Base-by-base conservation (phyloP, 2,329 filamentous ascomycete species). In the Chaetomium strumarium region DNA sequence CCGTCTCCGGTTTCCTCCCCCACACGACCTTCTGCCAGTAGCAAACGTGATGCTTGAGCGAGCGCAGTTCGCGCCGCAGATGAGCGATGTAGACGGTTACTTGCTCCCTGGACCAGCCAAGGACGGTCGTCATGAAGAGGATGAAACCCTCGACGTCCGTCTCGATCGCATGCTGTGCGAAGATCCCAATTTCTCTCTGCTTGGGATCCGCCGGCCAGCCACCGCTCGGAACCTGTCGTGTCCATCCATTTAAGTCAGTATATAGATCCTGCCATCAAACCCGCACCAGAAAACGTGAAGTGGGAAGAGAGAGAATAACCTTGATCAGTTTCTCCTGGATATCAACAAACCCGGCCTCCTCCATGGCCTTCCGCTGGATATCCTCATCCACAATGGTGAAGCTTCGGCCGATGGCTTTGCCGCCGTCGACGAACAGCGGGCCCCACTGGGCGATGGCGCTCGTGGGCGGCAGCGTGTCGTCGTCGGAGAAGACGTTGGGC, bases 291-390 rank as follows among this genome's bases (percentile, higher is more conserved):
- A 24, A 24, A 7, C 24, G 24, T n/a, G 24, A 24, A 24, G 24
- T 4, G 24, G 7, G 24, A 24, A 24, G 24, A 24, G 24, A 24
- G 24, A 24, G 24, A 24, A 4, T 4, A 24, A 24, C 24, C 24
- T 24, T 24, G 41, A 55, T 52, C 20, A 63, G 58, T 41, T 44
- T 48, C 8, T 60, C 58, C 2, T 52, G 41, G 12, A 66, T 53
- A 40, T 63, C 47, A 7, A 58, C 53, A 30, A 66, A 67, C 11
- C 65, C 65, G 0, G 63, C 61, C n/a, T 51, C 57, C 47, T 58
- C 57, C 37, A 61, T 48, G 12, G 68, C 64, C 54, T 72, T 55
- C 6, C 68, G 64, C 55, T 73, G 73, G 20, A 72, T 60, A 8
- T 67, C 65, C 2, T 66, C 60, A 29, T 72, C 46, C 2, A 57